Evolutionary conservation across 257 asterid species (phyloP).

Genomic region (Plantago ovata): DNA sequence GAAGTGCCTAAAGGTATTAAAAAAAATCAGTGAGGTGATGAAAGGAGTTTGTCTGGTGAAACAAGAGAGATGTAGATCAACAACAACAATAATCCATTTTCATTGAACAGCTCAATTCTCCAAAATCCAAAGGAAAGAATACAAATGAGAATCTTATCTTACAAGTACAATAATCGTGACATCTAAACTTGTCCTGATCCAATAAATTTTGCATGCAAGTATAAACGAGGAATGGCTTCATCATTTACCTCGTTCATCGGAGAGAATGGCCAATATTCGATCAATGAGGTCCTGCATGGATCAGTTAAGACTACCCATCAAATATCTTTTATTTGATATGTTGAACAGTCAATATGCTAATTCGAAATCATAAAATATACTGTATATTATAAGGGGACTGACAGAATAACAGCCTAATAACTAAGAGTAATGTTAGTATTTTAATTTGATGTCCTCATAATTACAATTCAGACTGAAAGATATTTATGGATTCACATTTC

Average conservation of each 20-base stretch:
- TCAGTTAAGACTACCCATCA: slow-evolving; percentile 10
- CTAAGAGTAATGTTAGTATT: background rate
- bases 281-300: slow-evolving; percentile 87
- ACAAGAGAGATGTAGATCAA: background rate
- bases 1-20: slow-evolving; percentile 4
- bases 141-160: background rate
- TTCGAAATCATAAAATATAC: background rate
- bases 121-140: slow-evolving; percentile 2
- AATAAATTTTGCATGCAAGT: slow-evolving; percentile 12
- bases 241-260: slow-evolving; percentile 79
- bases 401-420: slow-evolving; percentile 1
- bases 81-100: background rate
- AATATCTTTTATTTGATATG: slow-evolving; percentile 3
- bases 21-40: background rate
- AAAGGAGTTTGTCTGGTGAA: background rate
- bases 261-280: slow-evolving; percentile 65
- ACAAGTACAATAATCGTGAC: slow-evolving; percentile 1
- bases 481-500: slow-evolving; percentile 4
- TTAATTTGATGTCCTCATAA: background rate
- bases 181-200: slow-evolving; percentile 4
- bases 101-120: slow-evolving; percentile 1
- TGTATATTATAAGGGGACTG: background rate
- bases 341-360: slow-evolving; percentile 9
- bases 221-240: slow-evolving; percentile 10
- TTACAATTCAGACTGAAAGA: background rate